Percentiles rank a stretch among this genome's conserved stretches.
These are phyloP conservation scores for Xylaria nigripes DNA, from an alignment of 495 filamentous ascomycete genomes.

Conservation along the genomic window DNA sequence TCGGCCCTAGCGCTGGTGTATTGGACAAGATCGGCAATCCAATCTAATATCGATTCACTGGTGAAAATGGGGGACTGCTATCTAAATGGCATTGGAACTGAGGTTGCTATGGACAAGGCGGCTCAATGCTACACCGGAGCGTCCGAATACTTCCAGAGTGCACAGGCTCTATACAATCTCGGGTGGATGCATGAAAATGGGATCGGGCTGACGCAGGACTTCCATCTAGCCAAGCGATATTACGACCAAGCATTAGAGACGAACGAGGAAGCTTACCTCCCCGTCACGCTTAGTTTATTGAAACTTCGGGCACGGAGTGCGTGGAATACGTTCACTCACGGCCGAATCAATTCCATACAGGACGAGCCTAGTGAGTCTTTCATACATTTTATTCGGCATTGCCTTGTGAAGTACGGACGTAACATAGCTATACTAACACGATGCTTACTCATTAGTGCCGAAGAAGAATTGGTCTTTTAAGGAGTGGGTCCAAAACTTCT, in stretches of 20 bases:
- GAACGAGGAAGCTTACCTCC: constrained; percentile 90
- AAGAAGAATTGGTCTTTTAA: constrained; percentile 65
- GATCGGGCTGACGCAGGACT: constrained; percentile 86
- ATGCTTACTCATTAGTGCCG: constrained; percentile 34
- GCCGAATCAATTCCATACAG: constrained; percentile 80
- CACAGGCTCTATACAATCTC: constrained; percentile 93
- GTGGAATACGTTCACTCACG: constrained; percentile 90
- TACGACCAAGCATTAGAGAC: constrained; percentile 89
- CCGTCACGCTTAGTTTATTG: constrained; percentile 77
- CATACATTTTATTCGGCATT: background rate
- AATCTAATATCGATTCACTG: constrained; percentile 85
- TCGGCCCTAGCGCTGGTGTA: constrained; percentile 77
- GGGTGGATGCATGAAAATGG: constrained; percentile 99
- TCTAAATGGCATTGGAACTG: constrained; percentile 65
- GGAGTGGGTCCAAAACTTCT: constrained; percentile 79
- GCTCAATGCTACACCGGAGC: constrained; percentile 87
- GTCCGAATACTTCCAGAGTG: constrained; percentile 81
- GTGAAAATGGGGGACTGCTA: constrained; percentile 99
- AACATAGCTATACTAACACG: constrained; percentile 5
- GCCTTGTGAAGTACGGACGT: background rate
- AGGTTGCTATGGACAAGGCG: constrained; percentile 73
- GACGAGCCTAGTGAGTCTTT: constrained; percentile 70
- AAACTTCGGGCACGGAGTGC: constrained; percentile 78
- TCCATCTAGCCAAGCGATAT: constrained; percentile 91
- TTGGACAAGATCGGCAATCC: constrained; percentile 93